These are phyloP conservation scores for Exophiala sideris DNA, from an alignment of 2,329 filamentous ascomycete genomes.

Conservation along the genomic window DNA sequence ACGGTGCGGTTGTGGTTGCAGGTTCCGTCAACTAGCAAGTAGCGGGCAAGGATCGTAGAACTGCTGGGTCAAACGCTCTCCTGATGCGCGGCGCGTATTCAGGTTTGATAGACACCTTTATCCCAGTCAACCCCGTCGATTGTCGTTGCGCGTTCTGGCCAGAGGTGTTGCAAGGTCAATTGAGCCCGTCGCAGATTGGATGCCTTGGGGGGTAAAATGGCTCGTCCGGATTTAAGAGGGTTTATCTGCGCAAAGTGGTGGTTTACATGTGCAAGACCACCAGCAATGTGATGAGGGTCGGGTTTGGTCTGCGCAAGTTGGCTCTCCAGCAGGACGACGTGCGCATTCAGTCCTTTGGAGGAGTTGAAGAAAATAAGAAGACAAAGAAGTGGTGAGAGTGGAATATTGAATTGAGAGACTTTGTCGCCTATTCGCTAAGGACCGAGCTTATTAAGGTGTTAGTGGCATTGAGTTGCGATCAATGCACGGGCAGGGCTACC, in stretches of 20 bases:
- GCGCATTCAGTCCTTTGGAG: too few species aligned
- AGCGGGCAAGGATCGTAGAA: too few species aligned
- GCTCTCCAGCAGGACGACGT: too few species aligned
- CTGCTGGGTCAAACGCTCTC: too few species aligned
- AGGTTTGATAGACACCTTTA: neutral
- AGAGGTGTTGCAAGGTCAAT: neutral
- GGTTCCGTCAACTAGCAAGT: too few species aligned
- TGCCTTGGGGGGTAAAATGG: neutral
- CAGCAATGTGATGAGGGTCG: too few species aligned
- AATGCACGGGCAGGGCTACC: too few species aligned
- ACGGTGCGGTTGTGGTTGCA: too few species aligned
- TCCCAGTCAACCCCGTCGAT: neutral
- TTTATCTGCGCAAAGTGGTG: neutral
- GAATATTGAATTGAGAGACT: neutral
- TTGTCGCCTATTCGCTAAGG: neutral
- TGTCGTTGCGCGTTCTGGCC: neutral
- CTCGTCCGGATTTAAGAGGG: slow-evolving; percentile 1
- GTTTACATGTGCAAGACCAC: neutral
- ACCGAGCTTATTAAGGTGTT: neutral
- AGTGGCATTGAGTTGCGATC: neutral
- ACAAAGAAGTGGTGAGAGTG: neutral
- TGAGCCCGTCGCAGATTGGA: neutral
- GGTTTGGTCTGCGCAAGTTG: too few species aligned
- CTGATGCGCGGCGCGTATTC: too few species aligned
- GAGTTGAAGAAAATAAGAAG: too few species aligned